These are phyloP conservation scores for Cryphonectria japonica DNA, from an alignment of 2,329 filamentous ascomycete species.

Conservation along the genomic window DNA sequence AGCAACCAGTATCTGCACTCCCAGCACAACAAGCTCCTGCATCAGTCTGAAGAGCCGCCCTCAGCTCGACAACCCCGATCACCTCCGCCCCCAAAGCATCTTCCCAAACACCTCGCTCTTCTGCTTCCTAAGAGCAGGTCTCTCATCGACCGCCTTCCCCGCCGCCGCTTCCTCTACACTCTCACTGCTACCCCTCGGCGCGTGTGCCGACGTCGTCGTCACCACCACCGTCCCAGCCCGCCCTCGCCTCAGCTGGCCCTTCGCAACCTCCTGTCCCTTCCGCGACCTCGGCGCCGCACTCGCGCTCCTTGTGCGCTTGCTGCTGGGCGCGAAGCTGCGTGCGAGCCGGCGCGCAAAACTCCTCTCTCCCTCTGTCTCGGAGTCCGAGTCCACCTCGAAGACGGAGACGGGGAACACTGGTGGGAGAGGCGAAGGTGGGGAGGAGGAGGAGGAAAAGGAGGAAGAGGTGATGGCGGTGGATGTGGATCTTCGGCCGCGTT, in stretches of 20 bases:
- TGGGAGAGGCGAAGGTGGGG: neutral
- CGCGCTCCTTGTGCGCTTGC: constrained; percentile 38
- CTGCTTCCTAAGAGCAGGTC: constrained; percentile 4
- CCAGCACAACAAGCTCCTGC: too few relatives aligned
- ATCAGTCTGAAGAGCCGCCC: neutral
- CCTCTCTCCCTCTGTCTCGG: constrained; percentile 40
- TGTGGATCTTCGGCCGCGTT: neutral
- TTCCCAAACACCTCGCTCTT: constrained; percentile 23
- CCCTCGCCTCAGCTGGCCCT: constrained; percentile 22
- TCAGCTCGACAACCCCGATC: neutral
- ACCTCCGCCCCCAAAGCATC: constrained; percentile 18
- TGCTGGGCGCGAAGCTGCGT: constrained; percentile 42
- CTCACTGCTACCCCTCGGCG: neutral
- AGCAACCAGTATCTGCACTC: too few relatives aligned
- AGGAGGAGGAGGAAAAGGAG: neutral
- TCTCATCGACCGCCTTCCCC: neutral
- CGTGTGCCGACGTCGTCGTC: neutral
- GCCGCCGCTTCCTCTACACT: neutral
- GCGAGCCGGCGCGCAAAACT: constrained; percentile 46
- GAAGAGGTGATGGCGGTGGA: constrained; percentile 13
- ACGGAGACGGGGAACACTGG: constrained; percentile 43
- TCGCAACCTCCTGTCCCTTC: constrained; percentile 24
- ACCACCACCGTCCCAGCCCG: constrained; percentile 12
- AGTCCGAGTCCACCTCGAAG: constrained; percentile 54
- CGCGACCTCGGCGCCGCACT: constrained; percentile 38